Evolutionary conservation across 192 early-diverging fungal species (phyloP), one percentile per base, ranked within the genome.

Genomic region (Linnemannia zychae): DNA sequence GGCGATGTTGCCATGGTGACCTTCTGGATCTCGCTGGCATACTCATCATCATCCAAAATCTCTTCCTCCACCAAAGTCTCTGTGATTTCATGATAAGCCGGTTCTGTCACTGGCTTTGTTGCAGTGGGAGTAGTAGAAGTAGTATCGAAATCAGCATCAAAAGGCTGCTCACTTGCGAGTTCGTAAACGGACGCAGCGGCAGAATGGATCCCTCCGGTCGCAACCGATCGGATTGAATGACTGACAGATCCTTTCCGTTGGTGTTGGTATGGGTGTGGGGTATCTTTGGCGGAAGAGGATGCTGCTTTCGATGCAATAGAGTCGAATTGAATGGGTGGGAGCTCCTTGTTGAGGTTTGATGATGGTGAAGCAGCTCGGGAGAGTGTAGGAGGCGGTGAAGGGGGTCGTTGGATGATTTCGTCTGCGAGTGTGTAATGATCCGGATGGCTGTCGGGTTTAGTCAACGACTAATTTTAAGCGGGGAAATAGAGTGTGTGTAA

Each of bases 161-260:
- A 36, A 15, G 79, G 48, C 4, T 34, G 67, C 16, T 85, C 83
- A 20, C 50, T 76, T 4, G 83, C 83, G 13, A 85, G 72, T 38
- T 85, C 83, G 57, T 85, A 85, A 36, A 85, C 63, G n/a, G 83
- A 85, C 0, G 83, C 72, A 18, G 78, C 83, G 18, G 77, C 71
- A 6, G 83, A 79, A 15, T 50, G 78, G 13, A 69, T 4, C 16
- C 69, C 53, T 60, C 77, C 82, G 37, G 74, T 69, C 6, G 57
- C 52, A 1, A 47, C 44, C 28, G 82, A 85, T 20, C 74, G 77
- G 20, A 72, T 75, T 1, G 82, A 84, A 22, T 79, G 72, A 34
- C 40, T 65, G 24, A 76, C 24, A 11, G 83, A 85, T 13, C 70
- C 72, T 47, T 79, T 72, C 20, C 83, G 71, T 28, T 44, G 37